These are phyloP conservation scores for slime mould (Dictyostelium discoideum) DNA, from an alignment of 78 protist species.

Conservation along the genomic window DNA sequence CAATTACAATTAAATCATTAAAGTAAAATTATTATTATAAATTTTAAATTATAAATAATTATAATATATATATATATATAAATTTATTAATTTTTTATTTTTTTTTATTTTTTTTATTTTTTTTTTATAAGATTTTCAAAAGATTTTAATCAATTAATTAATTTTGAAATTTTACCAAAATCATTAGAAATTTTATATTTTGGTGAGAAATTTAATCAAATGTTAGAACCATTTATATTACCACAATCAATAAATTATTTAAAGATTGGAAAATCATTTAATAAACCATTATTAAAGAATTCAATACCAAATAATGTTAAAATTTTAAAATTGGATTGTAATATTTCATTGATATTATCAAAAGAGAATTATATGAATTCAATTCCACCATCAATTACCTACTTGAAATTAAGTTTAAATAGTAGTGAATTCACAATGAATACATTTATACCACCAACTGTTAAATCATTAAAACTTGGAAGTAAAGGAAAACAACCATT, in stretches of 20 bases:
- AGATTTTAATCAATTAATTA: background rate
- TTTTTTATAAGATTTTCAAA: background rate
- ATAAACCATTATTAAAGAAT: background rate
- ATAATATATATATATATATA: too few relatives aligned
- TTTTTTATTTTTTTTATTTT: background rate
- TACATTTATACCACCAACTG: background rate
- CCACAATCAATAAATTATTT: background rate
- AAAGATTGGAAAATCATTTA: background rate
- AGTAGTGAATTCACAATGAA: background rate
- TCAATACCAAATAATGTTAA: background rate
- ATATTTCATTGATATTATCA: background rate
- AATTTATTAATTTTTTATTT: background rate
- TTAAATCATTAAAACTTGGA: background rate
- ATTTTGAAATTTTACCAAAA: background rate
- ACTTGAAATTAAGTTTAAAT: background rate
- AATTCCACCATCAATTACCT: conserved; percentile 8
- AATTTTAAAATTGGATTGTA: background rate
- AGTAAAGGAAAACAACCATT: background rate
- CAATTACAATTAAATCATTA: background rate
- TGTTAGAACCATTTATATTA: background rate
- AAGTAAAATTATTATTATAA: background rate
- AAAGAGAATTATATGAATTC: background rate
- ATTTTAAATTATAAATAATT: too few relatives aligned
- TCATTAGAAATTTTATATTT: background rate
- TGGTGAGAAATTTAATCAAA: background rate